A percentile compares a stretch with the other conserved stretches of the same genome.
Conservation (phyloP, 169 alveolate genomes). For the Plasmodium adleri region DNA sequence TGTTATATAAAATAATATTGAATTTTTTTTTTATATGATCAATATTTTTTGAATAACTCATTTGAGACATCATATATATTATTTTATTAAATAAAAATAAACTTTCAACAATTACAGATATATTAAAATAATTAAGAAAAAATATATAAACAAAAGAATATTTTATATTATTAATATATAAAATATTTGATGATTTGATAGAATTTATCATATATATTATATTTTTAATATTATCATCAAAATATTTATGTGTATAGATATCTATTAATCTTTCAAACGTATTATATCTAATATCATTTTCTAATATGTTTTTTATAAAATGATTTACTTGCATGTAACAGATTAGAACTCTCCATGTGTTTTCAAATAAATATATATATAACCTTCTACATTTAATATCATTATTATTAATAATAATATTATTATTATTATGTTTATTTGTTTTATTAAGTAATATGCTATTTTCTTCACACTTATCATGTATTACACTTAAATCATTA, state of each 20-base stretch:
- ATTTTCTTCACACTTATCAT: background rate
- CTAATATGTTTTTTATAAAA: constrained; percentile 12
- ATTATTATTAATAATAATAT: background rate
- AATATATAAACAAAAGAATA: constrained; percentile 5
- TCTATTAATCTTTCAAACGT: constrained; percentile 17
- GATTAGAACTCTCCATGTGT: constrained; percentile 14
- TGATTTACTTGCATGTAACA: constrained; percentile 12
- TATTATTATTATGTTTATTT: background rate
- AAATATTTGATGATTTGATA: background rate
- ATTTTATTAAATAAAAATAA: constrained; percentile 14
- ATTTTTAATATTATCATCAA: constrained; percentile 9
- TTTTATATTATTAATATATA: background rate
- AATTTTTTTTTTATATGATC: too few species aligned
- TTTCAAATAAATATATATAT: constrained; percentile 1
- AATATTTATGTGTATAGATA: constrained; percentile 2
- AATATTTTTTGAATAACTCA: too few species aligned
- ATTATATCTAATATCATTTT: constrained; percentile 11
- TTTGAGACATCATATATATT: background rate
- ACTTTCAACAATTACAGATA: background rate
- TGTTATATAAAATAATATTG: too few species aligned
- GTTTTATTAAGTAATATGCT: background rate
- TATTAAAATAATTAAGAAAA: constrained; percentile 15
- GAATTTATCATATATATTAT: constrained; percentile 5
- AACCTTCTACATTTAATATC: too few species aligned
- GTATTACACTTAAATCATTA: background rate